Evolutionary conservation across 2,329 filamentous ascomycete genomes (phyloP), one percentile per base, ranked within the genome.

Genomic region (Pestalotiopsis sp.): DNA sequence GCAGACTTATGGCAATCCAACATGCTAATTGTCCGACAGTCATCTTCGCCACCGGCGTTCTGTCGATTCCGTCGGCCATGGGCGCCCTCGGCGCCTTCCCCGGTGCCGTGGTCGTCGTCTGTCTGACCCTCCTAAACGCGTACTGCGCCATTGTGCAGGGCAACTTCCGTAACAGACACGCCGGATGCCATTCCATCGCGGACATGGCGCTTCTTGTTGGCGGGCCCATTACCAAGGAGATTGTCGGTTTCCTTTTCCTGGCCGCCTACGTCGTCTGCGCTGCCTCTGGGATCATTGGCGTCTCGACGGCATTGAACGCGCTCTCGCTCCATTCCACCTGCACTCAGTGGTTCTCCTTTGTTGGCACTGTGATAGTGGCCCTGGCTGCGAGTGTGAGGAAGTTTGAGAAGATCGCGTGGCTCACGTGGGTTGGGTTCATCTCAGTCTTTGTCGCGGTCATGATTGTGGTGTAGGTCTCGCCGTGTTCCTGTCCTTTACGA

Each of bases 131-230:
- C 25, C 73, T 82, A 25, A 83, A 82, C 71, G 65, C 67, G 17
- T 82, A 82, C 70, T 79, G 78, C 65, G 80, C 80, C 52, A 79
- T 83, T 40, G 66, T 82, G 14, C 80, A 82, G 67, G 79, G 79
- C 64, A 78, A 81, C 72, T 83, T 82, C 70, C 77, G 81, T 45
- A 80, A 81, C 68, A 67, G 70, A 4, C 80, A 82, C 56, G 76
- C 78, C 0, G 79, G 79, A 1, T 82, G 81, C 63, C 81, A 83
- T 67, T 80, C 78, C 45, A 80, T 80, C 61, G 79, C 85, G 25
- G 87, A 90, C 69, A 90, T 91, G 87, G 87, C 86, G 2, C 75
- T 84, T 25, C 79, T 88, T 0, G 83, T 90, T 1, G 86, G 87
- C 2, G 88, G 87, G 0, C 72, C 75, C 1, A 77, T 85, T 70